Base-by-base conservation (phyloP, 495 filamentous ascomycete genomes). In the Neurospora discreta region DNA sequence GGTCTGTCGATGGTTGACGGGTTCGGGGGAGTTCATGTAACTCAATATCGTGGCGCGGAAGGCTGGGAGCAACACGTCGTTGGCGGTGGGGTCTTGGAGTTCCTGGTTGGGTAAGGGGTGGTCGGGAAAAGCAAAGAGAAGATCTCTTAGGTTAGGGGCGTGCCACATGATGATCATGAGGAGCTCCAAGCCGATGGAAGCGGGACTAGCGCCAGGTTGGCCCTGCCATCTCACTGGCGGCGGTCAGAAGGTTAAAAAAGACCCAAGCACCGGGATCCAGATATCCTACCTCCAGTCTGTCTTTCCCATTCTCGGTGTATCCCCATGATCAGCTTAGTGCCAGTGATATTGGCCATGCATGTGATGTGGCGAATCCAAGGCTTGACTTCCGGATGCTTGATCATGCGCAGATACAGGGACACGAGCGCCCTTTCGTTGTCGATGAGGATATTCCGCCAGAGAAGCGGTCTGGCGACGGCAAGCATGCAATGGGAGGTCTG, bases 371-470 rank as follows among this genome's bases (percentile, higher is more conserved):
- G 75, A 15, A 80, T 77, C 78, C 77, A 78, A 0, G 74, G 73
- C n/a, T 71, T 38, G 26, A 78, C 74, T n/a, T 75, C 74, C 3
- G 74, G 78, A 7, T 73, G 71, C 23, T 9, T 41, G 44, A 71
- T 68, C 43, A 79, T 43, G 11, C 74, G 78, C 43, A 43, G 72
- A 30, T 67, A 72, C 15, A 80, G 74, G 2, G 70, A 72, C 46
- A 80, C 73, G 4, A 80, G 73, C 23, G 72, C 71, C 18, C 38
- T 41, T 5, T 74, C 73, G 70, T 74, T 74, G 68, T 60, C 71
- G 46, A 80, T 75, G 69, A 80, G 73, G 71, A 80, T 67, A 60
- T 75, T 78, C 71, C 77, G 77, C 72, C 74, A 80, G 20, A 80
- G 77, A 38, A 76, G 58, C 9, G 78, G 79, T 72, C 72, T 75